Conservation (phyloP, 441 rosid genomes). For the Capsella rubella region DNA sequence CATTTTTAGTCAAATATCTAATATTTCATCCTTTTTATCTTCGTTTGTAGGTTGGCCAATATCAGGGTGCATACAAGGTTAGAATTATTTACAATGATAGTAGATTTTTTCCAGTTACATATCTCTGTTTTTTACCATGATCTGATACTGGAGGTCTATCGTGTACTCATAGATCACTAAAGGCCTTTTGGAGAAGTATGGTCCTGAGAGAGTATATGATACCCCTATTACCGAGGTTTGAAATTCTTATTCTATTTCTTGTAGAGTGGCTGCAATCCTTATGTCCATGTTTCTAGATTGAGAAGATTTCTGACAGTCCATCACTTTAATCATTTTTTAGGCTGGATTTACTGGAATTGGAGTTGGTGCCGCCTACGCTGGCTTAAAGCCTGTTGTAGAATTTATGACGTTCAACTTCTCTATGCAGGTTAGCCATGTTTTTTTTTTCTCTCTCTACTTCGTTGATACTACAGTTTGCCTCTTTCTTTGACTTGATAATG, state of each 20-base stretch:
- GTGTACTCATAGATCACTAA: constrained; percentile 63
- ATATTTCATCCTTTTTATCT: constrained; percentile 8
- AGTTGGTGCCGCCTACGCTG: constrained; percentile 97
- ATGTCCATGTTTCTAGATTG: neutral
- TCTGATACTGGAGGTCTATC: constrained; percentile 33
- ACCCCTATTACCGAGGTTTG: constrained; percentile 95
- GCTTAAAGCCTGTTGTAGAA: constrained; percentile 89
- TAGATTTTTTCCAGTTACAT: neutral
- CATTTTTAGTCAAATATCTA: constrained; percentile 7
- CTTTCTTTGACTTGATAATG: constrained; percentile 20
- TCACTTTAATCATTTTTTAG: constrained; percentile 48
- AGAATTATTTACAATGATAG: constrained; percentile 31
- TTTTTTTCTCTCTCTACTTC: neutral
- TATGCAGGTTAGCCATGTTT: constrained; percentile 73
- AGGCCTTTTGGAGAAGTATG: constrained; percentile 93
- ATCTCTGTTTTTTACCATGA: constrained; percentile 22
- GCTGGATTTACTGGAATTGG: constrained; percentile 99
- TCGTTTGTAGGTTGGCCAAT: constrained; percentile 86
- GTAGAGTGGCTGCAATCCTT: neutral
- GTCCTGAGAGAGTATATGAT: constrained; percentile 95
- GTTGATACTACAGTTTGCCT: neutral
- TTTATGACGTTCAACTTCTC: constrained; percentile 98
- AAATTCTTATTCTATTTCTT: constrained; percentile 4
- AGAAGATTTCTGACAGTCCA: constrained; percentile 22
- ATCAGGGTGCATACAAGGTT: constrained; percentile 98